phyloP scores from a whole-genome alignment of 139 green algal species.

The Chara braunii region DNA sequence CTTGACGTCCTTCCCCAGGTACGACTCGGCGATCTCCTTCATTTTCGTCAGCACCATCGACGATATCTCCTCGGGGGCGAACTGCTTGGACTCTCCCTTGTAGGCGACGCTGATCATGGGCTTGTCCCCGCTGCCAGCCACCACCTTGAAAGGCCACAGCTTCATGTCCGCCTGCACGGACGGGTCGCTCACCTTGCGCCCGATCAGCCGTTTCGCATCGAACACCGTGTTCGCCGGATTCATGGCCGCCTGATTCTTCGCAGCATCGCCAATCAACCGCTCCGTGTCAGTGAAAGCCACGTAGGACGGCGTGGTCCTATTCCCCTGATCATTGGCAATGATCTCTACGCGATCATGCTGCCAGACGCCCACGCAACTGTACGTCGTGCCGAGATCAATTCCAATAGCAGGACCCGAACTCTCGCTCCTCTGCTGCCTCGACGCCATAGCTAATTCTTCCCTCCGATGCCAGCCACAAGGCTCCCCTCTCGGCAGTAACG shows the following conservation, averaged over 20 bases:
- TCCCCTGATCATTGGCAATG: constrained; percentile 66
- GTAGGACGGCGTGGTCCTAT: constrained; percentile 85
- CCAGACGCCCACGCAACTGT: constrained; percentile 46
- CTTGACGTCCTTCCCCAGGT: constrained; percentile 56
- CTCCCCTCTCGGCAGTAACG: constrained; percentile 88
- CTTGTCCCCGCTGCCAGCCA: constrained; percentile 64
- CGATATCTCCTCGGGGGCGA: constrained; percentile 82
- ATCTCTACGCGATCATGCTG: constrained; percentile 51
- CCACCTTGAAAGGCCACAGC: constrained; percentile 72
- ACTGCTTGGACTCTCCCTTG: constrained; percentile 77
- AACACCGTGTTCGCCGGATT: constrained; percentile 55
- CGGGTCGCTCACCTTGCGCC: constrained; percentile 71
- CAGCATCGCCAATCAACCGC: constrained; percentile 72
- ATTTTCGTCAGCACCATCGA: constrained; percentile 89
- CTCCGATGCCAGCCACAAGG: too few species aligned
- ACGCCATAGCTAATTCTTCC: too few species aligned
- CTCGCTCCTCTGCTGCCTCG: too few species aligned
- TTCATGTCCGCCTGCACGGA: constrained; percentile 81
- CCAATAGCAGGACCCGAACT: too few species aligned
- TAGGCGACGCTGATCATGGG: constrained; percentile 80
- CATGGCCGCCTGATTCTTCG: constrained; percentile 89
- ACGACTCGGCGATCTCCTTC: constrained; percentile 51
- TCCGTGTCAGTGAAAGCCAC: constrained; percentile 94
- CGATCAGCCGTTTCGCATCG: constrained; percentile 94
- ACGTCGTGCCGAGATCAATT: constrained; percentile 44